Base-by-base conservation (phyloP, 257 asterid species). In the Nicotiana noctiflora region DNA sequence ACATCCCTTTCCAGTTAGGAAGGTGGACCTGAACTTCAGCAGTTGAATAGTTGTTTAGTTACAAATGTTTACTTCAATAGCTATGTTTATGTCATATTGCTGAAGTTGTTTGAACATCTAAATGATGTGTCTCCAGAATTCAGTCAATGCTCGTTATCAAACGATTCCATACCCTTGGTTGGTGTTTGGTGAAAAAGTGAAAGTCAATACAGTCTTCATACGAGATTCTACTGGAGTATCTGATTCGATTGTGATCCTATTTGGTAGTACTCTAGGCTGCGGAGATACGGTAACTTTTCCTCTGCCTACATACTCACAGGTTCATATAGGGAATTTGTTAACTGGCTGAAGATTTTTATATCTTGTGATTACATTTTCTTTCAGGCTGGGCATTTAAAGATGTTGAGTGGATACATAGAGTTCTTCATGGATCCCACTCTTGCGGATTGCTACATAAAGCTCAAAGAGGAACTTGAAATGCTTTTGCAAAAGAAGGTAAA, bases 201-300 rank as follows among this genome's bases (percentile, higher is more conserved):
- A 95, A 91, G 98, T 95, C 82, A 95, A 95, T 86, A 86, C 95
- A 2, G 98, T 95, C 74, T 95, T 92, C 86, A 86, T 93, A 87
- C 98, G 99, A 27, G 99, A 95, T 88, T 95, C 98, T 5, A 92
- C 99, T 81, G 99, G 99, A 83, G 96, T 95, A 82, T 92, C 99
- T 64, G 99, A 95, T 92, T 95, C 99, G 18, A 89, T 91, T 84
- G 88, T 95, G 93, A 92, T 95, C 88, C 96, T 95, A 53, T 95
- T 95, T 84, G 99, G 99, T 82, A 97, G 99, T 85, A 80, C 85
- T 81, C 90, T 95, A 46, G 88, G 74, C 82, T 29, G 82, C 65
- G 96, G 97, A 63, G 81, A 91, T 59, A 82, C 27, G 98, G 99
- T 95, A 95, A 81, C 18, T 81, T 79, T 82, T 62, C 76, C 81